A percentile compares a stretch with the other conserved stretches of the same genome.
Evolutionary conservation across 768 basidiomycete genomes (phyloP).

Genomic region (Udeniomyces megalosporus): DNA sequence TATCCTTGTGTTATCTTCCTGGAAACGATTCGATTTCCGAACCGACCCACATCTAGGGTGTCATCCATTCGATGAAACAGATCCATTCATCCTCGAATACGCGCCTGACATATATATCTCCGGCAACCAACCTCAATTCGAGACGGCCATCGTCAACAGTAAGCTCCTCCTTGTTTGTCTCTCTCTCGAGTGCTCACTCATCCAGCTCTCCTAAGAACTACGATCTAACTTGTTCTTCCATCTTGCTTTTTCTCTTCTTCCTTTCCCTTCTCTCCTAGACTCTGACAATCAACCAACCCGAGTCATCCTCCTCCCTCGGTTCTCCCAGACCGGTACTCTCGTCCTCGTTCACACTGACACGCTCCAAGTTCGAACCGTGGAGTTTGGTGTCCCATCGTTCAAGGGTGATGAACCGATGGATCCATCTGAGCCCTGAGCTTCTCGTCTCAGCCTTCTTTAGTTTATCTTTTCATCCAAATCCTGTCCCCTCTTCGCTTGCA

Average conservation of each 20-base stretch:
- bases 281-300: slow-evolving; percentile 32
- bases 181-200: not conserved
- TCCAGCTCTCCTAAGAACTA: not conserved
- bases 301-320: slow-evolving; percentile 64
- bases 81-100: slow-evolving; percentile 75
- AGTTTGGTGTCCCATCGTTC: slow-evolving; percentile 23
- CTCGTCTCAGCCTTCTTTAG: too few species aligned
- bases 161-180: slow-evolving; percentile 15
- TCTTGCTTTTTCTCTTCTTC: not conserved
- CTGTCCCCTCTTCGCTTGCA: too few species aligned
- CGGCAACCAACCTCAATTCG: slow-evolving; percentile 77
- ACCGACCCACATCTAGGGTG: slow-evolving; percentile 46
- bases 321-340: slow-evolving; percentile 58
- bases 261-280: slow-evolving; percentile 4
- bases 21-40: too few species aligned
- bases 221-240: not conserved
- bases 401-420: too few species aligned
- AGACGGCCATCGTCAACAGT: slow-evolving; percentile 48
- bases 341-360: slow-evolving; percentile 66
- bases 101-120: slow-evolving; percentile 81
- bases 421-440: too few species aligned
- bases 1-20: not conserved
- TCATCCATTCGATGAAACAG: slow-evolving; percentile 70
- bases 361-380: slow-evolving; percentile 35
- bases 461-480: too few species aligned